Percentiles rank a stretch among this genome's conserved stretches.
Conservation (phyloP, 2,329 filamentous ascomycete genomes). For the Blumeriella jaapii region DNA sequence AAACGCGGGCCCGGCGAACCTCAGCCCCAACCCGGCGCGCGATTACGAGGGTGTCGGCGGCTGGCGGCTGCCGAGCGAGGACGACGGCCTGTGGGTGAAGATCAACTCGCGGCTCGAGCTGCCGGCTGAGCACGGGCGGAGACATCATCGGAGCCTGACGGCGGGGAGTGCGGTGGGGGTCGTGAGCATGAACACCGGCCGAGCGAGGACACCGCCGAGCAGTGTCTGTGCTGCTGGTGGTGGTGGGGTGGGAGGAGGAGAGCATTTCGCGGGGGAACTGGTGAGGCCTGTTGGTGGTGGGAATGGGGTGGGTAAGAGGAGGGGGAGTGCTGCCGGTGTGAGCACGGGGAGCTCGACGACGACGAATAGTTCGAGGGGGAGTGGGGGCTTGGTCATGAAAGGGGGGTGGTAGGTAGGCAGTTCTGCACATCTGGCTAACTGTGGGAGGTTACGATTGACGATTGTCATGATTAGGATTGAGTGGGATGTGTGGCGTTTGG, state of each 20-base stretch:
- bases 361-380: slow-evolving; percentile 20
- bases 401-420: slow-evolving; percentile 11
- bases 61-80: slow-evolving; percentile 38
- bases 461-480: slow-evolving; percentile 1
- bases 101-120: slow-evolving; percentile 42
- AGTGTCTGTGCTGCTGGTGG: neutral
- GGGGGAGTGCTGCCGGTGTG: too few relatives aligned
- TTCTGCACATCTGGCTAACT: too few relatives aligned
- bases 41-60: slow-evolving; percentile 51
- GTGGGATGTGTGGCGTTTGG: neutral
- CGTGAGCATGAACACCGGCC: slow-evolving; percentile 33
- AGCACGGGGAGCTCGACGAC: slow-evolving; percentile 11
- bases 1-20: too few relatives aligned
- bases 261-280: slow-evolving; percentile 15
- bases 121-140: slow-evolving; percentile 31
- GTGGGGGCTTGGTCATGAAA: slow-evolving; percentile 20
- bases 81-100: slow-evolving; percentile 35
- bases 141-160: slow-evolving; percentile 33
- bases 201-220: slow-evolving; percentile 36
- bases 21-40: too few relatives aligned
- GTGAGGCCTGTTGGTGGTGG: too few relatives aligned
- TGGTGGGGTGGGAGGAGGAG: slow-evolving; percentile 4
- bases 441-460: slow-evolving; percentile 9
- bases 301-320: too few relatives aligned
- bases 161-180: slow-evolving; percentile 16